phyloP scores from a whole-genome alignment of 1,139 yeast species.

The Pichia norvegensis region DNA sequence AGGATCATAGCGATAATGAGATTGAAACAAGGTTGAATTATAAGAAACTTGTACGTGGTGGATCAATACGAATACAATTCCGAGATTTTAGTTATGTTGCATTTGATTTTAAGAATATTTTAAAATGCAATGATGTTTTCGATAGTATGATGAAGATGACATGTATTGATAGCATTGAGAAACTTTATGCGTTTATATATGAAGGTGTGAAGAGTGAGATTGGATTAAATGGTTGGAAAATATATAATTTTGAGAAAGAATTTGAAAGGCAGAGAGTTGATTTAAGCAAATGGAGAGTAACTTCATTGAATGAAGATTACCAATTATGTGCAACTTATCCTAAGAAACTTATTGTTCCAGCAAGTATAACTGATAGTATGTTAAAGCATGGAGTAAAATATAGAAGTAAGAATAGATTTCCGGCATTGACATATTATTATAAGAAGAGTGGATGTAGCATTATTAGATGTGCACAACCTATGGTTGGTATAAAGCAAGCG shows the following conservation, averaged over 20 bases:
- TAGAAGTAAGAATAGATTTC: slow-evolving; percentile 79
- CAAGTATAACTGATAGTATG: slow-evolving; percentile 69
- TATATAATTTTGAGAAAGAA: slow-evolving; percentile 59
- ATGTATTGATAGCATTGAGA: slow-evolving; percentile 44
- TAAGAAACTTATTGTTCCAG: slow-evolving; percentile 56
- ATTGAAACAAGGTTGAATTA: slow-evolving; percentile 1
- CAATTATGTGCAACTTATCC: slow-evolving; percentile 77
- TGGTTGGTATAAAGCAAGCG: slow-evolving; percentile 83
- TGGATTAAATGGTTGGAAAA: slow-evolving; percentile 57
- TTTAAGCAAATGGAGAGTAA: slow-evolving; percentile 53
- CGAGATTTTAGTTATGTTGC: slow-evolving; percentile 84
- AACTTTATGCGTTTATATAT: slow-evolving; percentile 65
- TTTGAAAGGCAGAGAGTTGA: slow-evolving; percentile 56
- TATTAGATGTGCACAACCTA: slow-evolving; percentile 86
- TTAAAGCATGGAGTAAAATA: slow-evolving; percentile 76
- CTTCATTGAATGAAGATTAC: slow-evolving; percentile 58
- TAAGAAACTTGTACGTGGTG: slow-evolving; percentile 39
- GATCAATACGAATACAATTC: slow-evolving; percentile 61
- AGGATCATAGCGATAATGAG: slow-evolving; percentile 6
- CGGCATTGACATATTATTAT: slow-evolving; percentile 74
- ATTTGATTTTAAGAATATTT: slow-evolving; percentile 58
- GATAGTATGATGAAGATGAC: slow-evolving; percentile 64
- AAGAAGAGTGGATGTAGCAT: slow-evolving; percentile 67
- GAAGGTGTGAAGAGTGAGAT: slow-evolving; percentile 52
- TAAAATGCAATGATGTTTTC: slow-evolving; percentile 61